Base-by-base conservation (phyloP, 2,329 filamentous ascomycete genomes). In the Albophoma yamanashiensis region DNA sequence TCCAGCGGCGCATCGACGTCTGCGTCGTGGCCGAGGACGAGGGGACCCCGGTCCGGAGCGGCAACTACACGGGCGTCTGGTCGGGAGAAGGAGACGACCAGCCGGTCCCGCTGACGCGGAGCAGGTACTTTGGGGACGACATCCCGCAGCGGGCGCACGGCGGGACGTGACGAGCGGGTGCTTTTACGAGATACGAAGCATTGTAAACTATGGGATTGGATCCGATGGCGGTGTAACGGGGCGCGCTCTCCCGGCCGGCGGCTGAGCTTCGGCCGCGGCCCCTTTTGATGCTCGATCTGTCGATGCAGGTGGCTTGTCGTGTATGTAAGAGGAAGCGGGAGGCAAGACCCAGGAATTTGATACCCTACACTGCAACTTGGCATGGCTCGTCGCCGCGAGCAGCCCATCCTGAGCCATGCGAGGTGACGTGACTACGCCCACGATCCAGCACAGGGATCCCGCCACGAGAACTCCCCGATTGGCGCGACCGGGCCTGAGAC, bases 1-100 rank as follows among this genome's bases (percentile, higher is more conserved):
- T 64, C 50, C 58, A 64, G 60, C 56, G 60, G 31, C 60, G 61
- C 25, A 57, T 64, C 20, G 63, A 64, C 38, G 59, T 63, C 47
- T 62, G 40, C 34, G 63, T 64, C 45, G 38, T 42, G 38, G 50
- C 58, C 39, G 56, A 61, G 34, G 58, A 63, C n/a, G 63, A 60
- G 22, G 22, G 45, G 25, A 25, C 25, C 39, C 45, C 57, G n/a
- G 42, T 55, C 17, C 22, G 56, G 40, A 61, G 61, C 22, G 65
- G 64, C 53, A 66, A 67, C 52, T 67, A 67, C 36, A 67, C 65
- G 11, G 65, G 62, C n/a, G 55, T 64, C 20, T 67, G 65, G 65
- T 62, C 65, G 3, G 64, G 64, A 1, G 52, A 61, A 20, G 34
- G 55, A 34, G 59, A 22, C 20, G 58, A 47, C 2, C 31, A 20